These are phyloP conservation scores for Sungouiozyma ichnusensis DNA, from an alignment of 805 yeast species.

Conservation along the genomic window DNA sequence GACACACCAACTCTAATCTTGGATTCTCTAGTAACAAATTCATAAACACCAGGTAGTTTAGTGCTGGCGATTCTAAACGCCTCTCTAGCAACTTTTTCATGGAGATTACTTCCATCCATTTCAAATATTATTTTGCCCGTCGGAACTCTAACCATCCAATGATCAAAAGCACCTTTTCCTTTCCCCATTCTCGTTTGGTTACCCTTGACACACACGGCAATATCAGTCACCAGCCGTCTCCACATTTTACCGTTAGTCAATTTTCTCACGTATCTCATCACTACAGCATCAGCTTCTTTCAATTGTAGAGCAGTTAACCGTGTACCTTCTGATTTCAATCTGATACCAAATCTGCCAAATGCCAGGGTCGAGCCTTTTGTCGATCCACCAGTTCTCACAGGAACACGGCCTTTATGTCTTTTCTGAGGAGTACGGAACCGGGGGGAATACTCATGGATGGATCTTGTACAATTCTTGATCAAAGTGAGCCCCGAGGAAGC, in stretches of 20 bases:
- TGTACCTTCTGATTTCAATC: conserved; percentile 81
- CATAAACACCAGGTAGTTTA: conserved; percentile 87
- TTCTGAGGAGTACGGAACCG: conserved; percentile 50
- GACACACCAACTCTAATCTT: conserved; percentile 65
- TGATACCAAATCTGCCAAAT: conserved; percentile 76
- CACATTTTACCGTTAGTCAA: conserved; percentile 50
- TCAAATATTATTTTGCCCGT: conserved; percentile 91
- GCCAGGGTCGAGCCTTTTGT: conserved; percentile 73
- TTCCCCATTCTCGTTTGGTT: conserved; percentile 99
- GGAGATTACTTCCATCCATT: conserved; percentile 62
- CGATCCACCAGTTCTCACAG: conserved; percentile 92
- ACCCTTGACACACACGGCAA: conserved; percentile 92
- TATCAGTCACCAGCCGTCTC: conserved; percentile 72
- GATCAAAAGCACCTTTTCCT: conserved; percentile 96
- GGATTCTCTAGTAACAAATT: conserved; percentile 58
- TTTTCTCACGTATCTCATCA: conserved; percentile 76
- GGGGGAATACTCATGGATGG: conserved; percentile 69
- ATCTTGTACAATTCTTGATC: conserved; percentile 22
- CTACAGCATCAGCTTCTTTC: conserved; percentile 80
- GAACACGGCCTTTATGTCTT: conserved; percentile 87
- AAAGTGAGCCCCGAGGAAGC: conserved; percentile 23
- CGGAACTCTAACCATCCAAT: conserved; percentile 94
- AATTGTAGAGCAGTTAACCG: conserved; percentile 81
- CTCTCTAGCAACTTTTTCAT: conserved; percentile 82
- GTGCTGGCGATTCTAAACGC: conserved; percentile 83